Percentiles rank a stretch among this genome's conserved stretches.
phyloP scores from a whole-genome alignment of 2,329 filamentous ascomycete species.

The Ustilaginoidea virens region DNA sequence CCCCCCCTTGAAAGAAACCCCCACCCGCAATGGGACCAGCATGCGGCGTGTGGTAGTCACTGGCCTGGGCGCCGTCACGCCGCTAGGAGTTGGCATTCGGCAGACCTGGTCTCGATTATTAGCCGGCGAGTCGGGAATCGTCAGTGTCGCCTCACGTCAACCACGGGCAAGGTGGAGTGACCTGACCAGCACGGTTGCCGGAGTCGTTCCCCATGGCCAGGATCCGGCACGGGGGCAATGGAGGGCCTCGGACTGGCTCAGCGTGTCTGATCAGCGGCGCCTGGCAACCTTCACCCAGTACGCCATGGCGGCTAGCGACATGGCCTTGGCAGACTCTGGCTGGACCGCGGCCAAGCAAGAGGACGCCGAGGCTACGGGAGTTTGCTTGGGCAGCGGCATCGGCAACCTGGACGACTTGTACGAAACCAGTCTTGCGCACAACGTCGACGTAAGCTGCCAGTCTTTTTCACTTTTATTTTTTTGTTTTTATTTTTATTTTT shows the following conservation, averaged over 20 bases:
- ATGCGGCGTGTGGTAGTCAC: constrained; percentile 71
- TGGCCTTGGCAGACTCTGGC: constrained; percentile 70
- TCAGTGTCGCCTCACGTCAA: constrained; percentile 49
- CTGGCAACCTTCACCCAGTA: constrained; percentile 92
- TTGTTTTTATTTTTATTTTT: too few relatives aligned
- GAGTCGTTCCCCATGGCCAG: constrained; percentile 48
- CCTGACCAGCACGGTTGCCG: constrained; percentile 74
- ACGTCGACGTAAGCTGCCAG: constrained; percentile 43
- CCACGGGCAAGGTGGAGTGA: constrained; percentile 45
- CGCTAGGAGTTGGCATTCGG: constrained; percentile 64
- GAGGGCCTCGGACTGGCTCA: constrained; percentile 39
- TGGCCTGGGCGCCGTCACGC: constrained; percentile 67
- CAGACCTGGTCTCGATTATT: constrained; percentile 71
- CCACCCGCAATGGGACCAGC: constrained; percentile 23
- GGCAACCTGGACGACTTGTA: constrained; percentile 89
- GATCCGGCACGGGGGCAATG: constrained; percentile 30
- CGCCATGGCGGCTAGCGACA: constrained; percentile 70
- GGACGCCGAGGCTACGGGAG: constrained; percentile 64
- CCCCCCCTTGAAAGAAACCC: too few relatives aligned
- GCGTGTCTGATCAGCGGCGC: constrained; percentile 44
- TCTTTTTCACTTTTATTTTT: too few relatives aligned
- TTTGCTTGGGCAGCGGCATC: constrained; percentile 90
- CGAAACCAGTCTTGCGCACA: constrained; percentile 62
- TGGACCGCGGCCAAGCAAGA: constrained; percentile 50
- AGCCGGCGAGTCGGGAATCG: constrained; percentile 64